Conservation (phyloP, 2,329 filamentous ascomycete genomes). For the Penicillium sp. region DNA sequence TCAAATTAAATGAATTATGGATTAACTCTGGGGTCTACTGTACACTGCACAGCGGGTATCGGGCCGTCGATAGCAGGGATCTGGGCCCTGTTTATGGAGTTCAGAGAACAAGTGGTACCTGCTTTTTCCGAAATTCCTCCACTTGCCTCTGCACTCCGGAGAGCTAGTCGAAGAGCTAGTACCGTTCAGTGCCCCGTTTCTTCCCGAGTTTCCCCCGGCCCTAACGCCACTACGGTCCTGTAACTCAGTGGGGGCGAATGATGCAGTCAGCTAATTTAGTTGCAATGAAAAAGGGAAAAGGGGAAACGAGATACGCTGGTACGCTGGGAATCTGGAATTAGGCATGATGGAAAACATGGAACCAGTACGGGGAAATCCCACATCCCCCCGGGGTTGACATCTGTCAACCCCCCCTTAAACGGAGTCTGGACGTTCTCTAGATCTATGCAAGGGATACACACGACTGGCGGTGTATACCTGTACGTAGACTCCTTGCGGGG, state of each 20-base stretch:
- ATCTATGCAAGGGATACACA: not conserved
- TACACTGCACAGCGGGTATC: constrained; percentile 29
- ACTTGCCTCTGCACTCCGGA: too few species aligned
- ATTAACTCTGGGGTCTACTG: constrained; percentile 12
- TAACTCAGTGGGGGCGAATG: not conserved
- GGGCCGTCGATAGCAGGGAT: constrained; percentile 31
- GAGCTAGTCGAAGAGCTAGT: too few species aligned
- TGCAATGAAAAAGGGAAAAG: not conserved
- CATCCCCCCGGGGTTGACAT: not conserved
- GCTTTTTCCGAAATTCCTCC: not conserved
- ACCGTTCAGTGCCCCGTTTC: constrained; percentile 11
- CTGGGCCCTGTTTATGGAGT: constrained; percentile 7
- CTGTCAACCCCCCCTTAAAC: not conserved
- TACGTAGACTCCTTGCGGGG: not conserved
- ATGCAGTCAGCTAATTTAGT: not conserved
- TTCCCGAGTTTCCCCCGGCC: constrained; percentile 9
- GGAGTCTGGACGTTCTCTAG: not conserved
- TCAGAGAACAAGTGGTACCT: constrained; percentile 2
- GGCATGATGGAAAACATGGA: not conserved
- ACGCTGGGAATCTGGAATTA: too few species aligned
- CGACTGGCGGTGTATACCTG: not conserved
- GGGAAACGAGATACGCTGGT: not conserved
- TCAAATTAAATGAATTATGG: not conserved
- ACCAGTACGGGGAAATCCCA: not conserved
- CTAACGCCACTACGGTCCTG: not conserved